These are phyloP conservation scores for Endocalyx cinctus DNA, from an alignment of 2,329 filamentous ascomycete genomes.

Conservation along the genomic window DNA sequence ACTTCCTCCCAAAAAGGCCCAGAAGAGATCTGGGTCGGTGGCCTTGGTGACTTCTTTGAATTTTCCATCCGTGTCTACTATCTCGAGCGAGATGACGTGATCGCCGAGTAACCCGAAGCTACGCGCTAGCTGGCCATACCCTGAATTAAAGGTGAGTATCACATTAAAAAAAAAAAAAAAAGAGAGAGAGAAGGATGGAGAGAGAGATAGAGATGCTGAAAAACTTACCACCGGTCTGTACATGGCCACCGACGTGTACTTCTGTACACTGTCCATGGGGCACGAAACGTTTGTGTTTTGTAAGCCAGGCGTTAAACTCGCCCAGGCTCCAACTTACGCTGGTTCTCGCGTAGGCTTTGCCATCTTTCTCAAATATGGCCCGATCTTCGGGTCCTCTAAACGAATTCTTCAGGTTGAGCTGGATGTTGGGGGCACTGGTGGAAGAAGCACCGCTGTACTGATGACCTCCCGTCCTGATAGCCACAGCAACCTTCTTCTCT, in stretches of 20 bases:
- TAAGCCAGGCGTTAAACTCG: conserved; percentile 39
- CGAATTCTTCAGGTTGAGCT: conserved; percentile 38
- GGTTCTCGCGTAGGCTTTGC: conserved; percentile 30
- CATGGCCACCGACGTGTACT: conserved; percentile 43
- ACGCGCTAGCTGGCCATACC: conserved; percentile 40
- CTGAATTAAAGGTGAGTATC: no score
- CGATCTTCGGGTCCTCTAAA: conserved; percentile 30
- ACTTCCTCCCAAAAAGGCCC: conserved; percentile 53
- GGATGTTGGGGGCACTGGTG: conserved; percentile 38
- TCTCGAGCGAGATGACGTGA: conserved; percentile 42
- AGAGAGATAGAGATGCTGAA: no score
- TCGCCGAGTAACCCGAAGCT: conserved; percentile 52
- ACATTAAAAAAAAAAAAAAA: no score
- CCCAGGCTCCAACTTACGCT: conserved; percentile 38
- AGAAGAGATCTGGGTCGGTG: conserved; percentile 53
- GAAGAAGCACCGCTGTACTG: conserved; percentile 47
- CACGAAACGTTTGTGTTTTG: conserved; percentile 36
- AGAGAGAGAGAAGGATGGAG: no score
- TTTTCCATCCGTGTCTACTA: conserved; percentile 42
- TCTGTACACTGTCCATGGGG: conserved; percentile 42
- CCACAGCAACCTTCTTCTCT: conserved; percentile 34
- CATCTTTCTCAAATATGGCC: conserved; percentile 27
- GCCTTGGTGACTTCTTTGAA: conserved; percentile 41
- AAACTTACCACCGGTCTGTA: conserved; percentile 37
- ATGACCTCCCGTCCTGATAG: conserved; percentile 43